These are phyloP conservation scores for Xylaria sp. DNA, from an alignment of 2,329 filamentous ascomycete genomes.

Conservation along the genomic window DNA sequence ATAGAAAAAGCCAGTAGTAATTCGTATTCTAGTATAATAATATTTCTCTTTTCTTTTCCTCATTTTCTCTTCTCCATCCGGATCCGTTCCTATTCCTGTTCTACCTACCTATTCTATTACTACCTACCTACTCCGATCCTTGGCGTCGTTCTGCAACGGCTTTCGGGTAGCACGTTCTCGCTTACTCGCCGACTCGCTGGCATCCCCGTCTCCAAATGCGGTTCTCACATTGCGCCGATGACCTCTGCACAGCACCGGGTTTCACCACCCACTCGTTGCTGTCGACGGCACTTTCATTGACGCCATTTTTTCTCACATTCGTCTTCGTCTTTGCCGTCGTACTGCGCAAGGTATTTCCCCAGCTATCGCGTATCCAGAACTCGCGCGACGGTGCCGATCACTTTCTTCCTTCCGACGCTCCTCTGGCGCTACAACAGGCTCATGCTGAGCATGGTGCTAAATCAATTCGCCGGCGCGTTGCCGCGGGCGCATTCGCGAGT, in stretches of 20 bases:
- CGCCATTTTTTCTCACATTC: constrained; percentile 69
- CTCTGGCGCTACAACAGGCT: constrained; percentile 51
- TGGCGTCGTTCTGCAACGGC: neutral
- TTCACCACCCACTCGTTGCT: constrained; percentile 39
- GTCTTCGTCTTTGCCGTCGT: constrained; percentile 56
- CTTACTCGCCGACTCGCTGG: neutral
- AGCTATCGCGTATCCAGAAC: constrained; percentile 54
- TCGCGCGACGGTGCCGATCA: constrained; percentile 55
- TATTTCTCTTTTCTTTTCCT: neutral
- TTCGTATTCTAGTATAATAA: neutral
- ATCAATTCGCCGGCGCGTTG: constrained; percentile 45
- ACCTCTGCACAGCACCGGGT: constrained; percentile 48
- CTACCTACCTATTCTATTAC: neutral
- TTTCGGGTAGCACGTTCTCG: constrained; percentile 1
- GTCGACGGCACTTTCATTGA: constrained; percentile 53
- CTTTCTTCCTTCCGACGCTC: constrained; percentile 57
- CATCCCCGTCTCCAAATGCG: constrained; percentile 28
- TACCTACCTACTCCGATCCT: neutral
- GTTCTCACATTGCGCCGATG: constrained; percentile 50
- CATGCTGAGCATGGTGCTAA: constrained; percentile 55
- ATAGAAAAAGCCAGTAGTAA: constrained; percentile 17
- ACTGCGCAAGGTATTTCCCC: constrained; percentile 64
- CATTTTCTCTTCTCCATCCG: too few species aligned
- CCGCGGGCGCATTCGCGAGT: constrained; percentile 64
- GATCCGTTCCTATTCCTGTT: too few species aligned